Base-by-base conservation (phyloP, 169 alveolate species). In the Plasmodium adleri region DNA sequence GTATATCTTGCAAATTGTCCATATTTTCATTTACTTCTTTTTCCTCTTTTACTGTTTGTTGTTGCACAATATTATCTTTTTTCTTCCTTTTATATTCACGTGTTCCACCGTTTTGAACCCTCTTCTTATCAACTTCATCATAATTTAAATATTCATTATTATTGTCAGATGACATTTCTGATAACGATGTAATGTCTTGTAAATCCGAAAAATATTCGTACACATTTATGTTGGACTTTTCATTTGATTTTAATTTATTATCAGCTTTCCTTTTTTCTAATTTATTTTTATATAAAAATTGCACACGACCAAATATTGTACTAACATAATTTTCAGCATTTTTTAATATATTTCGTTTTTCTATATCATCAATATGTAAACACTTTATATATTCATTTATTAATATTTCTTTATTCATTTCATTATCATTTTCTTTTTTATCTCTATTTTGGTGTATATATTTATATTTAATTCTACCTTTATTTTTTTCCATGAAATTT, bases 91-190 rank as follows among this genome's bases (percentile, higher is more conserved):
- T 67, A n/a, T 49, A 66, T 80, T 68, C 62, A 6, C 59, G 52
- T 43, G 54, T 67, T 80, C 50, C 47, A 24, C 28, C 47, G 47
- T 39, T 39, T 39, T 39, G 47, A 39, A 1, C 9, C 7, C 47
- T 39, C 32, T 13, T 70, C 22, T n/a, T 83, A 24, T 47, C 91
- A 28, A 49, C 47, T 6, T 39, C 85, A 32, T 60, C 43, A 28
- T 43, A n/a, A n/a, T 58, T 68, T 39, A 32, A 24, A 45, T 72
- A 9, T 64, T 72, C 78, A 28, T 3, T 13, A 22, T 47, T 67
- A 9, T 71, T 47, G 12, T 72, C 92, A 5, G 92, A 86, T 64
- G 92, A 86, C 43, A 86, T 39, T 71, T 86, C 92, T n/a, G 92
- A 86, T 7, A 86, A 39, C 0, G 92, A 86, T 39, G 47, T 39